Evolutionary conservation across 305 asterid genomes (phyloP).

Genomic region (Fraxinus latifolia): DNA sequence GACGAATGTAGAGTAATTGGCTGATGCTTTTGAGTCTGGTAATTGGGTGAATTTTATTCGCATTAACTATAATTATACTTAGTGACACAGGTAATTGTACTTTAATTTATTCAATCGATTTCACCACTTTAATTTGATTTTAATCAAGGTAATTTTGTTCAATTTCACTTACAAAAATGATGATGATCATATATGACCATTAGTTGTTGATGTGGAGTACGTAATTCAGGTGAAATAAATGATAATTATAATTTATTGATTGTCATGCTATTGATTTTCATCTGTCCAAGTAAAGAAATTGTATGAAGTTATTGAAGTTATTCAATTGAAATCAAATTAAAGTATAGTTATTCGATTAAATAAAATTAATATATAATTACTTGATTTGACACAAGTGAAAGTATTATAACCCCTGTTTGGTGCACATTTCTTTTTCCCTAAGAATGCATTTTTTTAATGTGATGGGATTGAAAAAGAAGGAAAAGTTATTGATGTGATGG

Average conservation of each 20-base stretch:
- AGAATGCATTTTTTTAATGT: too few species aligned
- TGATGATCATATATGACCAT: not conserved
- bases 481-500: too few species aligned
- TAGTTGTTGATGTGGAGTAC: not conserved
- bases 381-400: not conserved
- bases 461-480: too few species aligned
- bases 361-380: not conserved
- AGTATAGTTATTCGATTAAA: not conserved
- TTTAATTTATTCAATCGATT: not conserved
- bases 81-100: not conserved
- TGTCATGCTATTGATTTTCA: not conserved
- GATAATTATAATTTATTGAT: not conserved
- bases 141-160: not conserved
- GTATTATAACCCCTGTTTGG: not conserved
- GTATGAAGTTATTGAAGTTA: not conserved
- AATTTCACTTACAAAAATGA: not conserved
- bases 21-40: not conserved
- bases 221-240: not conserved
- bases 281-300: not conserved
- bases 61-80: not conserved
- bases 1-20: not conserved
- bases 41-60: not conserved
- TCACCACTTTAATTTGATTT: too few species aligned
- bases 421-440: too few species aligned
- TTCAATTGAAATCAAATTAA: not conserved